Evolutionary conservation across 768 basidiomycete genomes (phyloP).

Genomic region (Hemileccinum rubropunctum): DNA sequence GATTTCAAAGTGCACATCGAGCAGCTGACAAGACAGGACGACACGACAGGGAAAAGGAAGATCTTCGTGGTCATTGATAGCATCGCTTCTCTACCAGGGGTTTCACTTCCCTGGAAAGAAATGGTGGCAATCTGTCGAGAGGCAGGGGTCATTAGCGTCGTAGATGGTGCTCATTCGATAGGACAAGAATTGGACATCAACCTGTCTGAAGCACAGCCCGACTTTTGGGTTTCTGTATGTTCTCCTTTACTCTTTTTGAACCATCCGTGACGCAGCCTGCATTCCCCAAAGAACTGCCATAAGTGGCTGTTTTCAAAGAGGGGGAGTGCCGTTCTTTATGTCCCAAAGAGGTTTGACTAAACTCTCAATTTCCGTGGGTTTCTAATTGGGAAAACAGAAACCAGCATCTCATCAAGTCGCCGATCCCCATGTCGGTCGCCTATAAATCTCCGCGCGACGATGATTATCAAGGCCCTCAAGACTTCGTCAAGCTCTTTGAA

Average conservation of each 20-base stretch:
- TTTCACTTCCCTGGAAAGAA: conserved; percentile 66
- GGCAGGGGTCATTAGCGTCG: conserved; percentile 60
- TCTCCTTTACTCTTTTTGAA: background rate
- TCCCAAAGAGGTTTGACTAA: conserved; percentile 51
- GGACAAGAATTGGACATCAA: conserved; percentile 68
- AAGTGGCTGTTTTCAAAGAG: conserved; percentile 82
- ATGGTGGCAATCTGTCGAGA: conserved; percentile 63
- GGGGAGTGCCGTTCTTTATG: conserved; percentile 68
- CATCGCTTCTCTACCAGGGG: conserved; percentile 62
- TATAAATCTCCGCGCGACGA: conserved; percentile 50
- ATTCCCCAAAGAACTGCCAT: conserved; percentile 61
- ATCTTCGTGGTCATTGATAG: conserved; percentile 69
- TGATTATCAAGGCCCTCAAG: conserved; percentile 23
- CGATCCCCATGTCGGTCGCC: conserved; percentile 52
- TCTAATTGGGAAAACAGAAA: conserved; percentile 40
- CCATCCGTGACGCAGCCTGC: background rate
- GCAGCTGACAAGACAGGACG: conserved; percentile 23
- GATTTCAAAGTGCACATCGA: conserved; percentile 41
- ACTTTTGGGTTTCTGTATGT: conserved; percentile 77
- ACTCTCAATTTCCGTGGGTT: background rate
- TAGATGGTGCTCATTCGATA: conserved; percentile 80
- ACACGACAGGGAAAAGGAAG: conserved; percentile 35
- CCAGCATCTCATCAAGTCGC: conserved; percentile 57
- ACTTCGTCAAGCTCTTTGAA: conserved; percentile 52
- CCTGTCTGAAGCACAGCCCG: conserved; percentile 52